Base-by-base conservation (phyloP, 2,329 filamentous ascomycete genomes). In the Colletotrichum tropicale region DNA sequence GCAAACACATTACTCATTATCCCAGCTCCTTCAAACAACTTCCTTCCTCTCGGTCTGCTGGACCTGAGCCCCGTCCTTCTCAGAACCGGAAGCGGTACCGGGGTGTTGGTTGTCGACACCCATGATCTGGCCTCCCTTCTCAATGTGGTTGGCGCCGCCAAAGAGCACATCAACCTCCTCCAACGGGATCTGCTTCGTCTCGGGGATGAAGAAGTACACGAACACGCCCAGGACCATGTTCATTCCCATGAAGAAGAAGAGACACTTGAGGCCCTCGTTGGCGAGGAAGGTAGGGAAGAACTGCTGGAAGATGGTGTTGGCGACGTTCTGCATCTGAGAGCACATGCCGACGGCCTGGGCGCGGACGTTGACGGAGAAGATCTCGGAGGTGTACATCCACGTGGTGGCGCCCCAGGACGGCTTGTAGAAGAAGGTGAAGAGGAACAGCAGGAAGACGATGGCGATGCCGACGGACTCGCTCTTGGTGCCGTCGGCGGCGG, bases 341-440 rank as follows among this genome's bases (percentile, higher is more conserved):
- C 84, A 91, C 92, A 94, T 94, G 71, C 92, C 92, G 16, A 94
- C 91, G 43, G 92, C 92, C 81, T 94, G 92, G 7, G 92, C 91
- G 74, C 92, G 91, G n/a, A 94, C 90, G 82, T 94, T 94, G 90
- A 93, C 93, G 70, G 89, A 91, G 86, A 94, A 94, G 75, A 94
- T 87, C 78, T 94, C 92, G 3, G 91, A 88, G 1, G 92, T 94
- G 90, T 91, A 94, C 81, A 94, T 94, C 92, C 93, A 94, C 21
- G 91, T 90, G 6, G 92, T 93, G 3, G 92, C 92, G 66, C 92
- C 92, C 91, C 92, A 94, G 1, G 91, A 92, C 6, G 92, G 92
- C 81, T 94, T 94, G 84, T 94, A 92, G 85, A 92, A 92, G 83
- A 92, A 88, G 34, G 91, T 91, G 73, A 75, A 93, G 9, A 93